Evolutionary conservation across 2,329 filamentous ascomycete species (phyloP).

Genomic region (Arachnopeziza araneosa): DNA sequence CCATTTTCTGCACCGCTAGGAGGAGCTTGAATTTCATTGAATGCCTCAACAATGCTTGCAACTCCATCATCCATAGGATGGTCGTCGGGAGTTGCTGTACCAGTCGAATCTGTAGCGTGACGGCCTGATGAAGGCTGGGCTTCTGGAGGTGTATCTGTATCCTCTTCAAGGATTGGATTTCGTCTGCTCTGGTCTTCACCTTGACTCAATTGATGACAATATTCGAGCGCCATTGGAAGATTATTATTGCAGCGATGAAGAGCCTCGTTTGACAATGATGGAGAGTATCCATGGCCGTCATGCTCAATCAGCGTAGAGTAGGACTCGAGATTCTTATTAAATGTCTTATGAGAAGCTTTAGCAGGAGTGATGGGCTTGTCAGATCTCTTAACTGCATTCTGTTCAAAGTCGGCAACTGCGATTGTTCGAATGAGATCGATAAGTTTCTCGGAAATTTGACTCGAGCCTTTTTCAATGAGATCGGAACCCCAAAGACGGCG

Average conservation of each 20-base stretch:
- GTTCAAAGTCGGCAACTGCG: constrained; percentile 71
- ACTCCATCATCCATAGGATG: constrained; percentile 9
- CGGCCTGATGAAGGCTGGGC: constrained; percentile 21
- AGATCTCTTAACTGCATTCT: constrained; percentile 53
- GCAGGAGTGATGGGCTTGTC: constrained; percentile 49
- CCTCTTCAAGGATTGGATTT: constrained; percentile 60
- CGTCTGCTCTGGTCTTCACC: constrained; percentile 54
- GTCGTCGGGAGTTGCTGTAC: constrained; percentile 24
- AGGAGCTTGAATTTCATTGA: constrained; percentile 12
- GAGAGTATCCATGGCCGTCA: constrained; percentile 45
- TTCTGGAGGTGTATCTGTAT: constrained; percentile 38
- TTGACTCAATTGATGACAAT: constrained; percentile 61
- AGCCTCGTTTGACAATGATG: constrained; percentile 68
- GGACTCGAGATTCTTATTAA: constrained; percentile 45
- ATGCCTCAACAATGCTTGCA: constrained; percentile 13
- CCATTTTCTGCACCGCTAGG: background rate
- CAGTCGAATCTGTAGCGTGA: constrained; percentile 27
- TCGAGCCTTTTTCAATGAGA: constrained; percentile 75
- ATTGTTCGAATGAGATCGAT: constrained; percentile 80
- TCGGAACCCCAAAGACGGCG: constrained; percentile 79
- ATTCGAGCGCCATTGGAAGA: constrained; percentile 57
- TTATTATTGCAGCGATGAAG: constrained; percentile 76
- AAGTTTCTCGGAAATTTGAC: constrained; percentile 69
- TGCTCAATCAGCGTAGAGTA: constrained; percentile 32
- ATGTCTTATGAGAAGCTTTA: constrained; percentile 37